A percentile compares a stretch with the other conserved stretches of the same genome.
phyloP scores from a whole-genome alignment of 2,329 filamentous ascomycete genomes.

The Nectriaceae sp. region DNA sequence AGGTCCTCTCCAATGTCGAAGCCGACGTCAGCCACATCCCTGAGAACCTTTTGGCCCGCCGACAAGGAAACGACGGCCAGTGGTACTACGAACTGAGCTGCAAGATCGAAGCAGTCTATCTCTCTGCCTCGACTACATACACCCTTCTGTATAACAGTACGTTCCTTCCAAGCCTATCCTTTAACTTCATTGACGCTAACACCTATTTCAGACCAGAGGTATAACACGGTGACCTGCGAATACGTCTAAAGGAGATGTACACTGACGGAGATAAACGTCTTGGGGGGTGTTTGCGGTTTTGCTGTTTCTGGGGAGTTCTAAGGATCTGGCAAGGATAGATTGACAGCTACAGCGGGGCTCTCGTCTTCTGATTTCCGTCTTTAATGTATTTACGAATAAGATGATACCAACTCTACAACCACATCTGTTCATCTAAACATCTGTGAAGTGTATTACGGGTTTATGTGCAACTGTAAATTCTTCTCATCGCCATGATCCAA shows the following conservation, averaged over 20 bases:
- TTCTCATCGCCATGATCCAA: too few species aligned
- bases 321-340: slow-evolving; percentile 5
- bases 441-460: too few species aligned
- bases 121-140: slow-evolving; percentile 44
- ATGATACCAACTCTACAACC: slow-evolving; percentile 20
- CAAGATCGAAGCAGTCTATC: slow-evolving; percentile 44
- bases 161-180: slow-evolving; percentile 5
- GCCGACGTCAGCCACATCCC: slow-evolving; percentile 45
- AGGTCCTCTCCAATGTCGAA: slow-evolving; percentile 38
- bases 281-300: background rate
- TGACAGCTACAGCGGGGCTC: slow-evolving; percentile 6
- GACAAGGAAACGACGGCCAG: slow-evolving; percentile 37
- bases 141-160: slow-evolving; percentile 45
- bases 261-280: background rate
- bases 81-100: slow-evolving; percentile 43
- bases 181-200: slow-evolving; percentile 14
- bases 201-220: slow-evolving; percentile 35
- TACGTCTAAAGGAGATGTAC: slow-evolving; percentile 36
- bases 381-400: slow-evolving; percentile 13
- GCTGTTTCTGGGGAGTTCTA: background rate
- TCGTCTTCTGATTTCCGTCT: slow-evolving; percentile 1
- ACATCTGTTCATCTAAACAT: too few species aligned
- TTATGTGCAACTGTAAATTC: too few species aligned
- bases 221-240: slow-evolving; percentile 44
- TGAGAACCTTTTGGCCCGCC: slow-evolving; percentile 34